These are phyloP conservation scores for Calcarisporium arbuscula DNA, from an alignment of 2,329 filamentous ascomycete genomes.

Conservation along the genomic window DNA sequence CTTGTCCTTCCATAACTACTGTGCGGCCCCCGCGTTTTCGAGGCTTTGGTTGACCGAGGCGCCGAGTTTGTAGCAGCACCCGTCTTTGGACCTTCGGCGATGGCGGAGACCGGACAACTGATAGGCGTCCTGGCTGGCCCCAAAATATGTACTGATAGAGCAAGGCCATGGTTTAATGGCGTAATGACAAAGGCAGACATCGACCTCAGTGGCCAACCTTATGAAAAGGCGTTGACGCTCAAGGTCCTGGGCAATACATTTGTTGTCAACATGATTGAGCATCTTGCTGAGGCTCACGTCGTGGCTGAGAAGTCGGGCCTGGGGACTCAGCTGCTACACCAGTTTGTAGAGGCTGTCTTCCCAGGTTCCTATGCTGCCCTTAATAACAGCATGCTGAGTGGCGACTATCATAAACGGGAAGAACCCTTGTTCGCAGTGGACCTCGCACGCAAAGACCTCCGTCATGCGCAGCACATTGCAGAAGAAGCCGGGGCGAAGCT, in stretches of 20 bases:
- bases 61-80: constrained; percentile 67
- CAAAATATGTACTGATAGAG: constrained; percentile 50
- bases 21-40: no score
- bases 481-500: constrained; percentile 55
- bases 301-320: constrained; percentile 76
- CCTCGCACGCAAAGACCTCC: constrained; percentile 73
- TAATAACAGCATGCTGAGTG: constrained; percentile 63
- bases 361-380: constrained; percentile 72
- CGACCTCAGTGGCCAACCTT: constrained; percentile 63
- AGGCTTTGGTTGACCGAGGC: constrained; percentile 52
- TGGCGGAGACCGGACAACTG: constrained; percentile 64
- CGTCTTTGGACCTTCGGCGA: constrained; percentile 65
- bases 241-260: constrained; percentile 87
- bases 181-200: constrained; percentile 66
- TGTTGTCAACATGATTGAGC: constrained; percentile 74
- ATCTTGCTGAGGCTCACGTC: constrained; percentile 70
- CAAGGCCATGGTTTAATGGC: constrained; percentile 64
- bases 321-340: constrained; percentile 61
- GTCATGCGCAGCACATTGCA: constrained; percentile 66
- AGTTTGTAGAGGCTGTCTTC: constrained; percentile 67
- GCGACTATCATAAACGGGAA: constrained; percentile 70
- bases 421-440: constrained; percentile 80
- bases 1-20: no score
- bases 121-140: constrained; percentile 69
- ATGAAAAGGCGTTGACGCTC: constrained; percentile 61